A percentile compares a stretch with the other conserved stretches of the same genome.
Evolutionary conservation across 192 early-diverging fungal genomes (phyloP).

Genomic region (Gryganskiella cystojenkinii): DNA sequence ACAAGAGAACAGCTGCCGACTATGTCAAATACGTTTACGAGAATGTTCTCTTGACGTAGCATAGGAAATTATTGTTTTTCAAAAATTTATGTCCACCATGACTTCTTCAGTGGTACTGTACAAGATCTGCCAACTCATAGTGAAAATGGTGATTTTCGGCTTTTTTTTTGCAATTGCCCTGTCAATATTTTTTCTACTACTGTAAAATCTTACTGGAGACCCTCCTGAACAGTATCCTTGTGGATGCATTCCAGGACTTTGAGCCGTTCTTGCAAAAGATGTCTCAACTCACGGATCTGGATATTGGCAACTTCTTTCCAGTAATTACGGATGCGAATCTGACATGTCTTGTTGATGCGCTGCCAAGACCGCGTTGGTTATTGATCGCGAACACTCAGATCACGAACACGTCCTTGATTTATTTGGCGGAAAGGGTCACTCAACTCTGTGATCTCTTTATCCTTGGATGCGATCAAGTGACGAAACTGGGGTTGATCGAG

Average conservation of each 20-base stretch:
- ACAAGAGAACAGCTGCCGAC: too few relatives aligned
- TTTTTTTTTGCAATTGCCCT: too few relatives aligned
- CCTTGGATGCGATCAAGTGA: constrained; percentile 49
- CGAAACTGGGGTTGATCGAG: constrained; percentile 29
- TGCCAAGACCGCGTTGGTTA: constrained; percentile 31
- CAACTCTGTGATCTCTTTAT: constrained; percentile 39
- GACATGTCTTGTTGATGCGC: constrained; percentile 25
- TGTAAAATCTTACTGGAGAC: too few relatives aligned
- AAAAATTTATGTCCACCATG: too few relatives aligned
- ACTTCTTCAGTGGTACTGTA: too few relatives aligned
- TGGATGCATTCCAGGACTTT: constrained; percentile 46
- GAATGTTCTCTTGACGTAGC: too few relatives aligned
- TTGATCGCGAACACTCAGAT: constrained; percentile 48
- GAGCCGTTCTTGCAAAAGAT: constrained; percentile 21
- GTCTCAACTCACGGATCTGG: constrained; percentile 18
- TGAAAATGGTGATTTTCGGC: too few relatives aligned
- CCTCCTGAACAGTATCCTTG: constrained; percentile 48
- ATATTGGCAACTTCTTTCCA: constrained; percentile 45
- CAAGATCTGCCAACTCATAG: too few relatives aligned
- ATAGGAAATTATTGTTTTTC: too few relatives aligned
- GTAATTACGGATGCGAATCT: constrained; percentile 33
- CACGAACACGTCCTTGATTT: constrained; percentile 24
- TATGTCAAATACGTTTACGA: too few relatives aligned
- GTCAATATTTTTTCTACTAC: too few relatives aligned
- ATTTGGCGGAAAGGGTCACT: constrained; percentile 25